These are phyloP conservation scores for Phylloporus sp. DNA, from an alignment of 768 basidiomycete genomes.

Conservation along the genomic window DNA sequence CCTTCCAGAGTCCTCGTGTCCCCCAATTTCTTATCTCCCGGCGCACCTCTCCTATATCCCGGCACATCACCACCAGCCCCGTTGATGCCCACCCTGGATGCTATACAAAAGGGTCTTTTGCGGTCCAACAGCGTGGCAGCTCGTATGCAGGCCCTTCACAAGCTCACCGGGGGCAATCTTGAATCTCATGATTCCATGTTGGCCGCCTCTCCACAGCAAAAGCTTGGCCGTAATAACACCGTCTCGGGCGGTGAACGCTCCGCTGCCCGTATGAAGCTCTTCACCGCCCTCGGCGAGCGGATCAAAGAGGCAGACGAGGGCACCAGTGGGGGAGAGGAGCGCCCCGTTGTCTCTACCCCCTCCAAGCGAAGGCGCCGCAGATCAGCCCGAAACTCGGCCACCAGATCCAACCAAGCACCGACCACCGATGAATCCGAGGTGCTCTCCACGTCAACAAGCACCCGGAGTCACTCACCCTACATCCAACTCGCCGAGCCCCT, in stretches of 20 bases:
- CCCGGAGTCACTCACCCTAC: conserved; percentile 52
- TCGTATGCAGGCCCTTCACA: conserved; percentile 73
- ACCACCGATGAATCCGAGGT: conserved; percentile 45
- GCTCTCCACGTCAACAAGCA: conserved; percentile 45
- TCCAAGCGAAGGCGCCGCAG: conserved; percentile 54
- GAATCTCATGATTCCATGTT: conserved; percentile 55
- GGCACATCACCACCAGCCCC: conserved; percentile 59
- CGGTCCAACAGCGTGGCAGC: conserved; percentile 90
- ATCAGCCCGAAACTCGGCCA: conserved; percentile 38
- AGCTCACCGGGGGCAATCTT: conserved; percentile 66
- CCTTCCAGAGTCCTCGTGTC: conserved; percentile 36
- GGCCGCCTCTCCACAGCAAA: conserved; percentile 43
- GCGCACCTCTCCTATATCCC: conserved; percentile 56
- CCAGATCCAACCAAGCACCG: conserved; percentile 36
- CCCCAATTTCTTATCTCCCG: conserved; percentile 49
- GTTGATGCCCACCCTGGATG: conserved; percentile 69
- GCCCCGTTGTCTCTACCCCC: conserved; percentile 36
- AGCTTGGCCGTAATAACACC: conserved; percentile 68
- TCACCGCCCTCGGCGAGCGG: conserved; percentile 56
- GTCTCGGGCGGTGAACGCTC: conserved; percentile 76
- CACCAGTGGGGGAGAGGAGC: conserved; percentile 57
- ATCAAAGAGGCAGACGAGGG: conserved; percentile 60
- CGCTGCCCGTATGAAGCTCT: conserved; percentile 64
- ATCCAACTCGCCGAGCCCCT: conserved; percentile 27
- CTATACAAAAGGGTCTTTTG: conserved; percentile 71